Conservation (phyloP, 2,329 filamentous ascomycete genomes). For the Diaporthe sp. region DNA sequence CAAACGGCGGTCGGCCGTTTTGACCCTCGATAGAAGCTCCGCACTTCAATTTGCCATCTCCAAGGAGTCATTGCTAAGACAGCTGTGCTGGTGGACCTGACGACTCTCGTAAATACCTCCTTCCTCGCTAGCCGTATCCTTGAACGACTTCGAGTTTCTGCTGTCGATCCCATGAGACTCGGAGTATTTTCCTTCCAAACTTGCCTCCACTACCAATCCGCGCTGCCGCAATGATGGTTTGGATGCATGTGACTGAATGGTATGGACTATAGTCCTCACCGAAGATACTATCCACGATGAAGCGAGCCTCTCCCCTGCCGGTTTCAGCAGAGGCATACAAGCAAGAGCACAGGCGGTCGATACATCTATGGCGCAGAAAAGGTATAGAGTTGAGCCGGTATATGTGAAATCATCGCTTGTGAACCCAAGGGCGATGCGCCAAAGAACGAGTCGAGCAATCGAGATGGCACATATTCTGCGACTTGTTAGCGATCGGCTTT, state of each 20-base stretch:
- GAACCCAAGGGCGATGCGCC: neutral
- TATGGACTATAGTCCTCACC: neutral
- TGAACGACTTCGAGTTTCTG: neutral
- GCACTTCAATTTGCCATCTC: neutral
- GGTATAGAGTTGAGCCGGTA: neutral
- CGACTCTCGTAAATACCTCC: neutral
- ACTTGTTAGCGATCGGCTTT: neutral
- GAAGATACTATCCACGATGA: neutral
- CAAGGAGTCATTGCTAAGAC: neutral
- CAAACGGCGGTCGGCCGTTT: too few species aligned
- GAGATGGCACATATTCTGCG: slow-evolving; percentile 4
- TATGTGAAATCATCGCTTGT: slow-evolving; percentile 6
- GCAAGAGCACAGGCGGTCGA: neutral
- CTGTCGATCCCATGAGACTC: neutral
- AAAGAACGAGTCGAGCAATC: neutral
- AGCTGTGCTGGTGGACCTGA: neutral
- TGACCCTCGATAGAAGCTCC: neutral
- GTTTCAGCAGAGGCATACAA: neutral
- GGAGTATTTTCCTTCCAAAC: neutral
- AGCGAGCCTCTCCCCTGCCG: neutral
- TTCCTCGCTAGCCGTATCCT: neutral
- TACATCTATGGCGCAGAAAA: slow-evolving; percentile 3
- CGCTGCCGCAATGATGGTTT: neutral
- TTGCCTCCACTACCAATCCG: neutral
- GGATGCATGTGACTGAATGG: neutral